Base-by-base conservation (phyloP, 441 rosid species). In the Pelargonium myrrhifolium region DNA sequence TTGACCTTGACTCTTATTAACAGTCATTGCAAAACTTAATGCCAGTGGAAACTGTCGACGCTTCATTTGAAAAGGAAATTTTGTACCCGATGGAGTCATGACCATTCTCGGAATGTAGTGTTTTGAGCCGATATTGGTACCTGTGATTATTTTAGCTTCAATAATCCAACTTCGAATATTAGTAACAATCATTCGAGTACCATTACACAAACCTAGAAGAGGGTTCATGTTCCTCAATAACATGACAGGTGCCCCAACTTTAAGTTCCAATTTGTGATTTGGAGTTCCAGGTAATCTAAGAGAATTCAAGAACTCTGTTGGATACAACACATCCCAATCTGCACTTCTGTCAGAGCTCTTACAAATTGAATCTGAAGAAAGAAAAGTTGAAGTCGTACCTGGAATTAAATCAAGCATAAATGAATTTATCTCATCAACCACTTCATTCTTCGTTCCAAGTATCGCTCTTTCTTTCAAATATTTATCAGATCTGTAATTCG, bases 1-100 rank as follows among this genome's bases (percentile, higher is more conserved):
- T 65, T 74, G 63, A 1, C 69, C 39, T 58, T 64, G 69, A 10
- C 69, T 74, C 10, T 74, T 69, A 10, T 74, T 69, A 2, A 74
- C 65, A 0, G 66, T 65, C 73, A 65, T 72, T 0, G 62, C 60
- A 51, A 9, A 72, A 7, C 39, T 28, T 10, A 62, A 0, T 6
- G 10, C 6, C 10, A 70, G 6, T 17, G 74, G 77, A 21, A 69
- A 70, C 20, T 65, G 71, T 8, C 64, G 69, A 0, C 64, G 2
- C 7, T 62, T 67, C 0, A 72, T 8, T 4, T 18, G 6, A 9
- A 67, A 72, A 10, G 71, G 63, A 15, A 35, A 67, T 22, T 49
- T 60, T 0, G 51, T 1, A n/a, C 47, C 40, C 3, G 9, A n/a
- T 2, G 3, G 12, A 0, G 37, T 3, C 22, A 66, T 3, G 6